Base-by-base conservation (phyloP, 169 alveolate genomes). In the Eimeria necatrix region DNA sequence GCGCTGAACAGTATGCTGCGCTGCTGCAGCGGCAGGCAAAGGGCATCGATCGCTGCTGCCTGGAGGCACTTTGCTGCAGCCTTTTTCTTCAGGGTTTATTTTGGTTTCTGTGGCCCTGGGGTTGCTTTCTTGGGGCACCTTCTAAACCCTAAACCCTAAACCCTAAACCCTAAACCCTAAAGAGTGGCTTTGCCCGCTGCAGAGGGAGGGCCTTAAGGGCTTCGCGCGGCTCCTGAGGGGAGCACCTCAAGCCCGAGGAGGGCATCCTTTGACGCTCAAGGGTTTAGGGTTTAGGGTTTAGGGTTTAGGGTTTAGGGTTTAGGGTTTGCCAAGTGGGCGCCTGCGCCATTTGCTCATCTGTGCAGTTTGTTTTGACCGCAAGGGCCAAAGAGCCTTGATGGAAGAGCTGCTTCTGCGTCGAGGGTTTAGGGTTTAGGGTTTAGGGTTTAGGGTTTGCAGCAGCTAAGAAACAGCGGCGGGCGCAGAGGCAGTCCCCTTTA, bases 131-230 rank as follows among this genome's bases (percentile, higher is more conserved):
- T 4, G 6, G 4, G n/a, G 12, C 22, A 4, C 6, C 4, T 61
- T 4, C 6, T n/a, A 20, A 26, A 20, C 73, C 73, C 12, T 14
- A 61, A 4, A 61, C 6, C 4, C 24, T 4, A 4, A 4, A 18
- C 4, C 73, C 73, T 61, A 61, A 61, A 61, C 73, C 73, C 73
- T 61, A 61, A 61, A 61, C 73, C 73, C 73, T 14, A 61, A 61
- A 61, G 73, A 26, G 73, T 61, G 73, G 73, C n/a, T 61, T 61
- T 4, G 12, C 4, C n/a, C n/a, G 16, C n/a, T 4, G 73, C n/a
- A n/a, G n/a, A n/a, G n/a, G n/a, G n/a, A n/a, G n/a, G 73, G 73
- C 73, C 73, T 18, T 18, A 61, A 26, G n/a, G 73, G 32, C 73
- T 61, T 3, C 73, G n/a, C 12, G 73, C 24, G n/a, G n/a, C n/a